Base-by-base conservation (phyloP, 2,329 filamentous ascomycete species). In the Alternaria sp. region DNA sequence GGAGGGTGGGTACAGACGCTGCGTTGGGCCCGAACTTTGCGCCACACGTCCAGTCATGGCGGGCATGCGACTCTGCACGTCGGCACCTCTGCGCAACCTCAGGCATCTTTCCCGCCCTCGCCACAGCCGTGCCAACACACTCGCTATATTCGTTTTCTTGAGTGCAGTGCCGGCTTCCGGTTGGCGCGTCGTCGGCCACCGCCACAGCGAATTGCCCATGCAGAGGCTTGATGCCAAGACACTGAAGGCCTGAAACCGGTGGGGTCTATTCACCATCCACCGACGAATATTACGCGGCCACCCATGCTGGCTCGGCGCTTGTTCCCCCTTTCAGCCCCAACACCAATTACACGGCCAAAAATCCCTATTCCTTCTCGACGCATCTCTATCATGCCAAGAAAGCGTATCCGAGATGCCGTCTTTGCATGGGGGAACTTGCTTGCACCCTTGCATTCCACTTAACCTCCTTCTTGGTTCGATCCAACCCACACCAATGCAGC, bases 351-450 rank as follows among this genome's bases (percentile, higher is more conserved):
- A 65, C 62, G 62, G 59, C 53, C 55, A 64, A 62, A 60, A 59
- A 58, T 67, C 69, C 62, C 60, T 59, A 63, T 62, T 65, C 52
- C 61, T 67, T 68, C 71, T 67, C 69, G 68, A 71, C 64, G 21
- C 43, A 44, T 61, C 66, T 59, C 57, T 73, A 70, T 68, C 70
- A 63, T 67, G 74, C 73, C 74, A 76, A 75, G 74, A 43, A 44
- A 7, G 50, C 51, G 50, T 62, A 69, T 67, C 73, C 75, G 73
- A 68, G 57, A 73, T 75, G 70, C 74, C 74, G 75, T 74, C 73
- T 77, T 75, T 50, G 73, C 73, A 71, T 72, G 67, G 68, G 62
- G 66, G 67, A 66, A 71, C 72, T 73, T 75, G 73, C 68, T 61
- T 65, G 62, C 63, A 73, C 67, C 74, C 74, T 69, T 68, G 70